Percentiles rank a stretch among this genome's conserved stretches.
Conservation (phyloP, 768 basidiomycete species). For the Panaeolus papilionaceus region DNA sequence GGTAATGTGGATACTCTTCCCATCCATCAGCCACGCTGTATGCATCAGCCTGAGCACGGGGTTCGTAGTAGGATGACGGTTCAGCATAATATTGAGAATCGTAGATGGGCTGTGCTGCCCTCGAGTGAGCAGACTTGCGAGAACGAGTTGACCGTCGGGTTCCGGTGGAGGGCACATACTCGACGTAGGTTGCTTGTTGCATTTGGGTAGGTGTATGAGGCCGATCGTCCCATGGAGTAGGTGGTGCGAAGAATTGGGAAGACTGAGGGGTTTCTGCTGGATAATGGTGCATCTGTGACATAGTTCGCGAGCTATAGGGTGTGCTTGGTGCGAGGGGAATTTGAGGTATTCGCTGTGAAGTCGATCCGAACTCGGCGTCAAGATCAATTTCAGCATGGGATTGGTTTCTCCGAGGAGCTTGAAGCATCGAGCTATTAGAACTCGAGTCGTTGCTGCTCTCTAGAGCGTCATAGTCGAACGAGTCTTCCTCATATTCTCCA, state of each 20-base stretch:
- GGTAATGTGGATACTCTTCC: constrained; percentile 10
- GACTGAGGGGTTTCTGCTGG: background rate
- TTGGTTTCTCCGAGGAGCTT: background rate
- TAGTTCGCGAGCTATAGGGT: background rate
- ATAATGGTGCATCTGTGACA: background rate
- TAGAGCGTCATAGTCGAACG: background rate
- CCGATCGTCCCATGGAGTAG: constrained; percentile 5
- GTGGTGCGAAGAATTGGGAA: constrained; percentile 8
- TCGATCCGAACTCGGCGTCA: background rate
- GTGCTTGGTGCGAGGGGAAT: constrained; percentile 5
- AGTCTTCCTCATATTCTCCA: background rate
- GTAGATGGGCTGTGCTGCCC: constrained; percentile 5
- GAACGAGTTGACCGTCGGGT: constrained; percentile 8
- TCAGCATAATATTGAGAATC: constrained; percentile 11
- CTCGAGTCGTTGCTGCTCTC: constrained; percentile 7
- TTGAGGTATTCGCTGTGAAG: constrained; percentile 8
- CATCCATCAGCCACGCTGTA: constrained; percentile 14
- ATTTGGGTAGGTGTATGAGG: background rate
- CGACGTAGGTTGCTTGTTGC: background rate
- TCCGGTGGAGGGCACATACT: constrained; percentile 2
- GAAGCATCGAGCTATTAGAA: constrained; percentile 7
- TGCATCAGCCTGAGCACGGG: constrained; percentile 9
- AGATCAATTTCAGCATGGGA: constrained; percentile 7
- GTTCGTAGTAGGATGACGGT: constrained; percentile 3
- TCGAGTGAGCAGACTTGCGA: background rate